Base-by-base conservation (phyloP, 768 basidiomycete species). In the Filobasidium floriforme region DNA sequence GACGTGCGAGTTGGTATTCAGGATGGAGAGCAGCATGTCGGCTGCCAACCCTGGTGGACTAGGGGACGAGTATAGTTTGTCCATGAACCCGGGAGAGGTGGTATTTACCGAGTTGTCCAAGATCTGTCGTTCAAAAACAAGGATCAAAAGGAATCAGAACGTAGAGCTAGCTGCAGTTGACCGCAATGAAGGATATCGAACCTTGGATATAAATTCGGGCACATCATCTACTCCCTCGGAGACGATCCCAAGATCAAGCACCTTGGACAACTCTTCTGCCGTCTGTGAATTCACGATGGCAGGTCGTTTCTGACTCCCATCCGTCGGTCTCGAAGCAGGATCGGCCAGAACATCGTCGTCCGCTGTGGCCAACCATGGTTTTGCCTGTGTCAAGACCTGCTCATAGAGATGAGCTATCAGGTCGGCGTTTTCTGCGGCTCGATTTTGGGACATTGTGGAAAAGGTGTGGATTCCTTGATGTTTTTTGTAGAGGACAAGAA, bases 1-100 rank as follows among this genome's bases (percentile, higher is more conserved):
- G 28, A 73, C 72, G 62, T 73, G 72, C 22, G 66, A 63, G 61
- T 73, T 73, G 55, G 72, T 73, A 40, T 73, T 73, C 12, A 73
- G 32, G 10, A 71, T 66, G 2, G 70, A 70, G 14, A 71, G 60
- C 19, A 69, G 46, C 15, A 73, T 63, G 61, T 73, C 72, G 10
- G 70, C 68, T 15, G 70, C 72, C 18, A 73, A 61, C 71, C 71
- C 62, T 43, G 69, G 69, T 29, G 72, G 63, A 65, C 71, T 71
- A 4, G 72, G 71, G 40, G 68, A 69, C 14, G 72, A 66, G 44
- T 73, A 73, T 19, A 73, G 65, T 66, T 73, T 73, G 54, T 73
- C 72, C 70, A 73, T 63, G 66, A 73, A 73, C 24, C 72, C 72
- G 55, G 71, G 70, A 57, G 69, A 68, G 68, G 68, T 70, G 15